These are phyloP conservation scores for Heritiera littoralis DNA, from an alignment of 345 rosid species.

Conservation along the genomic window DNA sequence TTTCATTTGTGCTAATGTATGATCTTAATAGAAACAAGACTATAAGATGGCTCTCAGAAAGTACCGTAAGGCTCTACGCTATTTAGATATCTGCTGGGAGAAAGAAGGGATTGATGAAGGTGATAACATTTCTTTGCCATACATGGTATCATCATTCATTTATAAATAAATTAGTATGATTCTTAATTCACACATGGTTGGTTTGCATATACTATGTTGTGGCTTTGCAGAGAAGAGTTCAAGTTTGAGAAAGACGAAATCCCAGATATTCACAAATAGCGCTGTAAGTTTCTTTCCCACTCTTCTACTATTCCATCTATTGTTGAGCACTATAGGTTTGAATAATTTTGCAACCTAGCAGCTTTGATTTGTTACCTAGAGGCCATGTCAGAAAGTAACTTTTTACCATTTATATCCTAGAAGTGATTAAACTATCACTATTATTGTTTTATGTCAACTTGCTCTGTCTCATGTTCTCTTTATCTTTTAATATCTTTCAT, in stretches of 20 bases:
- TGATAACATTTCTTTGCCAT: slow-evolving; percentile 21
- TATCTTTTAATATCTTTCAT: not conserved
- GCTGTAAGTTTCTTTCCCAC: slow-evolving; percentile 58
- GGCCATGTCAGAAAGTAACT: not conserved
- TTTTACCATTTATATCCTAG: not conserved
- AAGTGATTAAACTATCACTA: not conserved
- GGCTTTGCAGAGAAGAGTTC: slow-evolving; percentile 62
- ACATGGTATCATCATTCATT: not conserved
- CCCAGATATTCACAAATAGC: slow-evolving; percentile 86
- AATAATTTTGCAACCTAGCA: not conserved
- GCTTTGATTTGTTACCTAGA: not conserved
- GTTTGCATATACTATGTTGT: slow-evolving; percentile 2
- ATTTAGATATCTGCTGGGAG: slow-evolving; percentile 96
- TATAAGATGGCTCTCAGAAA: slow-evolving; percentile 92
- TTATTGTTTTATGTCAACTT: not conserved
- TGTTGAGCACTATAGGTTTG: slow-evolving; percentile 8
- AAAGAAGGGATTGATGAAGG: slow-evolving; percentile 95
- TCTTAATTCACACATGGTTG: not conserved
- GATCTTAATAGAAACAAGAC: slow-evolving; percentile 71
- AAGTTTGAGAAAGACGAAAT: slow-evolving; percentile 79
- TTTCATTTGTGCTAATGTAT: not conserved
- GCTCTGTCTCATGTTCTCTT: not conserved
- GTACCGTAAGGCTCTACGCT: slow-evolving; percentile 85
- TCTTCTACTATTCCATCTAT: not conserved
- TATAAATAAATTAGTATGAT: not conserved